phyloP scores from a whole-genome alignment of 495 filamentous ascomycete species.

The Umbilicaria muhlenbergii region DNA sequence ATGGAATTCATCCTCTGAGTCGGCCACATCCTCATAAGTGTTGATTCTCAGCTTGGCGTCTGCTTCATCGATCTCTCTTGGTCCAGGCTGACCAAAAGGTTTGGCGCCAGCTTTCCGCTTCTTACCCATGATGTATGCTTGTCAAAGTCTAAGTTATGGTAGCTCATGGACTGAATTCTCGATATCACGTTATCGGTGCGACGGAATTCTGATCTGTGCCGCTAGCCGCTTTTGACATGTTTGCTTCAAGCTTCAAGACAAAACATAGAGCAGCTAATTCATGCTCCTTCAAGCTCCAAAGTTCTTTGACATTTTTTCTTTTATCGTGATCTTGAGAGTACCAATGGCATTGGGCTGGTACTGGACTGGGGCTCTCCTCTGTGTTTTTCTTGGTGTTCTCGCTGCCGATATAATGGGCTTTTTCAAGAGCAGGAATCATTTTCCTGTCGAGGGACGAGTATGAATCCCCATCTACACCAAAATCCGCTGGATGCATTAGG shows the following conservation, averaged over 20 bases:
- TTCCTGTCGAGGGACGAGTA: constrained; percentile 70
- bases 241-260: neutral
- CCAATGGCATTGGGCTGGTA: constrained; percentile 17
- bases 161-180: too few relatives aligned
- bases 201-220: neutral
- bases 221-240: neutral
- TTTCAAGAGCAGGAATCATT: constrained; percentile 53
- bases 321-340: neutral
- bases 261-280: neutral
- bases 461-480: constrained; percentile 10
- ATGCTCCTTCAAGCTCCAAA: too few relatives aligned
- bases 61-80: constrained; percentile 33
- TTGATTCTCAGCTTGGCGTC: constrained; percentile 41
- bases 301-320: too few relatives aligned
- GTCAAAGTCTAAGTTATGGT: neutral
- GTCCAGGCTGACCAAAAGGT: constrained; percentile 13
- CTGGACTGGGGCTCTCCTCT: constrained; percentile 12
- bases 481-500: neutral
- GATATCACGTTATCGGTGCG: too few relatives aligned
- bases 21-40: constrained; percentile 33
- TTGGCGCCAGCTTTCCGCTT: constrained; percentile 59
- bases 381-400: constrained; percentile 8
- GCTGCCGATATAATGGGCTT: constrained; percentile 43
- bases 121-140: constrained; percentile 45
- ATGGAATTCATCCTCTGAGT: constrained; percentile 87